Evolutionary conservation across 345 rosid species (phyloP).

Genomic region (Lepidium africanum): DNA sequence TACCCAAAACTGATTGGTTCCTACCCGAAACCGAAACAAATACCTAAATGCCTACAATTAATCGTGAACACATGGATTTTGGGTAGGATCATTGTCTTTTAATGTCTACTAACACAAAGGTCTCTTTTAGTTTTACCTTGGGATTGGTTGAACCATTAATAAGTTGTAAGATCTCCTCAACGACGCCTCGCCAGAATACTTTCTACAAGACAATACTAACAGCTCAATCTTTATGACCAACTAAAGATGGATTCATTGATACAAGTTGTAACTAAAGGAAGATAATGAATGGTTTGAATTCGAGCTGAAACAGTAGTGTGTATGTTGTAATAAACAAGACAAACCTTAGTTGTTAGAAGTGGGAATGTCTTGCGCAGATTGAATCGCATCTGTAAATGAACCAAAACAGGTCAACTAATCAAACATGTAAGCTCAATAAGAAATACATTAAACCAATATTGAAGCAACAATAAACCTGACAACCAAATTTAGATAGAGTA

Average conservation of each 20-base stretch:
- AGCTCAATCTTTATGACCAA: not conserved
- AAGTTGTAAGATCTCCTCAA: slow-evolving; percentile 75
- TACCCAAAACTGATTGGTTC: too few species aligned
- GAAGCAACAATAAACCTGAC: slow-evolving; percentile 43
- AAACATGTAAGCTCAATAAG: not conserved
- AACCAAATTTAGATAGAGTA: slow-evolving; percentile 78
- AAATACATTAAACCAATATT: not conserved
- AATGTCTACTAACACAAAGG: not conserved
- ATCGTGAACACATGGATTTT: not conserved
- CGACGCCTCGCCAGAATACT: slow-evolving; percentile 80
- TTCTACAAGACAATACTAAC: slow-evolving; percentile 32
- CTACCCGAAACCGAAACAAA: too few species aligned
- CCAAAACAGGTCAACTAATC: not conserved
- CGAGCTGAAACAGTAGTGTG: not conserved
- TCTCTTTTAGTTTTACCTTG: slow-evolving; percentile 41
- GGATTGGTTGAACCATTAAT: slow-evolving; percentile 74
- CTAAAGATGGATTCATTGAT: not conserved
- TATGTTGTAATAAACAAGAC: not conserved
- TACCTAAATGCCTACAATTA: not conserved
- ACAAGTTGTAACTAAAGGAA: not conserved
- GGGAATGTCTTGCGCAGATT: slow-evolving; percentile 85
- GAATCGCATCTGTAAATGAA: slow-evolving; percentile 54
- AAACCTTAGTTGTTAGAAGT: slow-evolving; percentile 77
- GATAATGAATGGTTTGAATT: not conserved
- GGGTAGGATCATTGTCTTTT: not conserved